A percentile compares a stretch with the other conserved stretches of the same genome.
Evolutionary conservation across 495 filamentous ascomycete species (phyloP).

Genomic region (Aspergillus sclerotioniger): DNA sequence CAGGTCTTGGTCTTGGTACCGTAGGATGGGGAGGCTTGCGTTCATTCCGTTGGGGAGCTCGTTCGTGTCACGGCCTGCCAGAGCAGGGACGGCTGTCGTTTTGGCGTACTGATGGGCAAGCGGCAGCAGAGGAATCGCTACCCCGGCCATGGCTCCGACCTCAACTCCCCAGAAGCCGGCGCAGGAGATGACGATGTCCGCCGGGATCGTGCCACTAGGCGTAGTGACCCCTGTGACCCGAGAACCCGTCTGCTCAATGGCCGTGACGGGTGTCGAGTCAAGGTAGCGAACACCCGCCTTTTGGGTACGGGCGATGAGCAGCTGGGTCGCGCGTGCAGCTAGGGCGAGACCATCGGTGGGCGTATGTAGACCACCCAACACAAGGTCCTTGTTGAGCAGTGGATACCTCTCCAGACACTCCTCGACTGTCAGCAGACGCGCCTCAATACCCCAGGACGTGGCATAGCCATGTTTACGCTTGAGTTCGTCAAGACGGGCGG

Average conservation of each 20-base stretch:
- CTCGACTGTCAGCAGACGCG: conserved; percentile 39
- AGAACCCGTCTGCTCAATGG: conserved; percentile 31
- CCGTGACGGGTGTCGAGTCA: conserved; percentile 44
- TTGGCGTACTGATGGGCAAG: conserved; percentile 54
- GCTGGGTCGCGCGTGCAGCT: conserved; percentile 47
- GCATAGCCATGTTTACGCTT: conserved; percentile 53
- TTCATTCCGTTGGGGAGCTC: conserved; percentile 34
- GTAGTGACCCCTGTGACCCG: conserved; percentile 47
- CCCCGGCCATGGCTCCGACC: conserved; percentile 49
- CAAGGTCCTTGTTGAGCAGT: conserved; percentile 40
- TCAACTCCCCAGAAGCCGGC: conserved; percentile 57
- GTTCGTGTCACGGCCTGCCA: conserved; percentile 31
- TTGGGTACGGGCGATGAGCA: conserved; percentile 47
- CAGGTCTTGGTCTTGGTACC: conserved; percentile 52
- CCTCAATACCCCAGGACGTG: conserved; percentile 46
- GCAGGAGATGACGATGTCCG: conserved; percentile 51
- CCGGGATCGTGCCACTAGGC: conserved; percentile 35
- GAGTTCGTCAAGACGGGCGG: conserved; percentile 46
- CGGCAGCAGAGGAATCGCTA: conserved; percentile 48
- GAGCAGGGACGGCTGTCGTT: conserved; percentile 39
- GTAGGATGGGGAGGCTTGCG: conserved; percentile 45
- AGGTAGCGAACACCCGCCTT: conserved; percentile 48
- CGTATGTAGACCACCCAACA: conserved; percentile 48
- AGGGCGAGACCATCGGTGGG: conserved; percentile 51
- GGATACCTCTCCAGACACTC: conserved; percentile 46